A percentile compares a stretch with the other conserved stretches of the same genome.
phyloP scores from a whole-genome alignment of 805 yeast species.

The Komagataella ulmi region DNA sequence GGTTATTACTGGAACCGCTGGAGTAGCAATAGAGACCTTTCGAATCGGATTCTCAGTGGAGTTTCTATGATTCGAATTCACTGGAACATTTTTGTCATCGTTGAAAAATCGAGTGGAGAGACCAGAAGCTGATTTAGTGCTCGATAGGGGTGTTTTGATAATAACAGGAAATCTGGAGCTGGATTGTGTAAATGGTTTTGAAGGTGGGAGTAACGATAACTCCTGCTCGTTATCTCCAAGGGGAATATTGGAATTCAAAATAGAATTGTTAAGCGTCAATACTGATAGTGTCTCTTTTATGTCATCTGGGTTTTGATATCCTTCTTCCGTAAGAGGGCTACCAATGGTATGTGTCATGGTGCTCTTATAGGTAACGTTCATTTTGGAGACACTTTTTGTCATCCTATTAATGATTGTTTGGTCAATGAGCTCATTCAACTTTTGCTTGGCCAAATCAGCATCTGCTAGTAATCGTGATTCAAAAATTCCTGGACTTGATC shows the following conservation, averaged over 20 bases:
- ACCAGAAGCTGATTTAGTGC: not conserved
- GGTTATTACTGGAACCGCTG: constrained; percentile 21
- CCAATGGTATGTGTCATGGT: not conserved
- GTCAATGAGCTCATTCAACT: constrained; percentile 25
- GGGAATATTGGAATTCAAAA: not conserved
- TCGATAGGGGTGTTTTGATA: not conserved
- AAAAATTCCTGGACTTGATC: constrained; percentile 48
- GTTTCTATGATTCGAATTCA: not conserved
- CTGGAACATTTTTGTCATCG: not conserved
- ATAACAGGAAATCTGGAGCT: not conserved
- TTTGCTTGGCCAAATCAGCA: constrained; percentile 29
- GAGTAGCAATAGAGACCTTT: constrained; percentile 16
- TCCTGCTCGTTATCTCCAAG: not conserved
- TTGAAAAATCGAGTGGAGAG: not conserved
- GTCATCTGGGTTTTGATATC: not conserved
- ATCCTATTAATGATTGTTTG: constrained; percentile 20
- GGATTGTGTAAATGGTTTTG: not conserved
- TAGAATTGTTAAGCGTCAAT: not conserved
- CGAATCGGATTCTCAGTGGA: constrained; percentile 13
- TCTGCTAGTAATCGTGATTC: constrained; percentile 43
- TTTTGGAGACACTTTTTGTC: constrained; percentile 22
- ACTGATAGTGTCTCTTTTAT: not conserved
- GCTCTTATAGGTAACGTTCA: constrained; percentile 9
- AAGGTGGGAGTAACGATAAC: not conserved
- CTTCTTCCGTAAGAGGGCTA: not conserved